Base-by-base conservation (phyloP, 2,329 filamentous ascomycete genomes). In the Arthrobotrys sphaeroides region DNA sequence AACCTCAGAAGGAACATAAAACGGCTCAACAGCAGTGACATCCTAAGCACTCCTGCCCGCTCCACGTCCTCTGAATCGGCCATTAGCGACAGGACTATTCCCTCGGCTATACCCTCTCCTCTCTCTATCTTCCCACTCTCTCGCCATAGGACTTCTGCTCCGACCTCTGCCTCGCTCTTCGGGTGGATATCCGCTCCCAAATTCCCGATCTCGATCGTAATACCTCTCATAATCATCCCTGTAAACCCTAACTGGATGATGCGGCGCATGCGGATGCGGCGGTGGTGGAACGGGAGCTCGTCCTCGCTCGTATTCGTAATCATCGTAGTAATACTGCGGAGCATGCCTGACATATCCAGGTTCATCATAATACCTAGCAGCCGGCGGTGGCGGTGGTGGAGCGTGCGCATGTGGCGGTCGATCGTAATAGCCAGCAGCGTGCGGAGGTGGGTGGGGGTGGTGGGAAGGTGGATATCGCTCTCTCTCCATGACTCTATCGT, bases 171-270 rank as follows among this genome's bases (percentile, higher is more conserved):
- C 57, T 36, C 59, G 38, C 12, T 74, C 62, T 7, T 38, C 51
- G n/a, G 51, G 47, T 1, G 47, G 31, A 36, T 47, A 68, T 45
- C 61, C 67, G 45, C 59, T 10, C 45, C 36, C 62, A 38, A 42
- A 49, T 5, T 67, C 70, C n/a, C 70, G 31, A 9, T 74, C 70
- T 45, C 62, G 62, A 12, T 68, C 62, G 16, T 68, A 74, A 18
- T 74, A 74, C n/a, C 70, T 38, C 31, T 74, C 70, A 40, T 74
- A 74, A 9, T 59, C 70, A 5, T 74, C 70, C 9, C 70, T 4
- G 18, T 74, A 74, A 10, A 73, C 40, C 13, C 62, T 66, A 4
- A 66, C 47, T 4, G 61, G 26, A 4, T 20, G 42, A 22, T 43
- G 60, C 24, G 57, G 38, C 24, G 38, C 38, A 20, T 20, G 59